phyloP scores from a whole-genome alignment of 202 grass and related monocot species.

The Setaria italica region DNA sequence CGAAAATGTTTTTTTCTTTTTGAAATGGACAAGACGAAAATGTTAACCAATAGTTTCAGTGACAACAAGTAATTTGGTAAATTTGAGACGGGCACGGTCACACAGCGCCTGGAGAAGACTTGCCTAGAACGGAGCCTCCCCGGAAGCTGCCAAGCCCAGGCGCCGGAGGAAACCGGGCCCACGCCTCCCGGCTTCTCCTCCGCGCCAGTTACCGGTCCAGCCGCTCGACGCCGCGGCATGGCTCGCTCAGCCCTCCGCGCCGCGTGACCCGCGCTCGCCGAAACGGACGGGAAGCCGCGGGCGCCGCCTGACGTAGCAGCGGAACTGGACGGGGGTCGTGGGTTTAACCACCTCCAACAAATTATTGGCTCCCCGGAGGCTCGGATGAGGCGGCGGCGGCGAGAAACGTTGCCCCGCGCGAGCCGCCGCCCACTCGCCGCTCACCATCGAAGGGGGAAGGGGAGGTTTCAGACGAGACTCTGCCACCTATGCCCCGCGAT shows the following conservation, averaged over 20 bases:
- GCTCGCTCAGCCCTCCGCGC: not conserved
- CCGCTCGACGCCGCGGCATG: not conserved
- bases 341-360: not conserved
- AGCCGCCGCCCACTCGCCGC: not conserved
- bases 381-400: not conserved
- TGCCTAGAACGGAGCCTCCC: not conserved
- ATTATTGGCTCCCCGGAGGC: not conserved
- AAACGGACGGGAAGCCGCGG: not conserved
- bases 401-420: not conserved
- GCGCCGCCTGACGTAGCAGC: not conserved
- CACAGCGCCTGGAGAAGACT: conserved; percentile 9
- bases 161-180: not conserved
- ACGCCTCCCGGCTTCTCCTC: not conserved
- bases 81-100: not conserved
- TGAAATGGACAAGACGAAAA: not conserved
- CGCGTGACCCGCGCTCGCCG: not conserved
- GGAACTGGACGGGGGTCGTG: not conserved
- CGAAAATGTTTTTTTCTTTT: no score
- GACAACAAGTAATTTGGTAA: not conserved
- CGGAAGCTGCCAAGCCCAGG: not conserved
- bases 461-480: not conserved
- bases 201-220: not conserved
- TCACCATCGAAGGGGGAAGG: not conserved
- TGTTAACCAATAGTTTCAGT: not conserved
- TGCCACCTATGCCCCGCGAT: not conserved